Conservation (phyloP, 73 alveolate species). For the Tetrahymena elliotti region DNA sequence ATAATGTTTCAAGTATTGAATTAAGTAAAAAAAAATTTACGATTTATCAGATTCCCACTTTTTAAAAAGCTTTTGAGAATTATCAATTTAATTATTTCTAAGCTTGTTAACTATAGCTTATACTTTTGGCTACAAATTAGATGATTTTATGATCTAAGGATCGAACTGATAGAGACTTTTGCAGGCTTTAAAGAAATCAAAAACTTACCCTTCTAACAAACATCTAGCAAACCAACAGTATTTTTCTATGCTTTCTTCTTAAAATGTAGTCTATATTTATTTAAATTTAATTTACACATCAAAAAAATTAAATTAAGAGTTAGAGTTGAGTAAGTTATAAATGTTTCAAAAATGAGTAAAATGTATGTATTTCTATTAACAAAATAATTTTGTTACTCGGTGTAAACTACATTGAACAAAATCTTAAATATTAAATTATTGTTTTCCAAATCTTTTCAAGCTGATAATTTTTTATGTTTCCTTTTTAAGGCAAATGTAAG, state of each 20-base stretch:
- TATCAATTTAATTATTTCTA: conserved; percentile 5
- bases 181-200: neutral
- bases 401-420: neutral
- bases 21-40: neutral
- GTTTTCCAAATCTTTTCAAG: no score
- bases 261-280: conserved; percentile 11
- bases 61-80: neutral
- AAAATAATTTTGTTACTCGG: neutral
- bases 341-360: neutral
- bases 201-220: neutral
- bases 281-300: neutral
- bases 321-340: neutral
- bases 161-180: conserved; percentile 2
- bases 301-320: neutral
- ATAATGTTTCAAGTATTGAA: neutral
- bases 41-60: conserved; percentile 27
- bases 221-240: conserved; percentile 25
- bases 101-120: conserved; percentile 9
- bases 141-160: conserved; percentile 7
- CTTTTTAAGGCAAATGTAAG: neutral
- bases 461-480: no score
- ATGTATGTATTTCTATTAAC: no score
- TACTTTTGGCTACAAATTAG: conserved; percentile 14
- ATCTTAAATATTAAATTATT: no score
- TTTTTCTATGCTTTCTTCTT: conserved; percentile 11